Evolutionary conservation across 352 stramenopile species (phyloP).

Genomic region (Pseudoperonospora humuli): DNA sequence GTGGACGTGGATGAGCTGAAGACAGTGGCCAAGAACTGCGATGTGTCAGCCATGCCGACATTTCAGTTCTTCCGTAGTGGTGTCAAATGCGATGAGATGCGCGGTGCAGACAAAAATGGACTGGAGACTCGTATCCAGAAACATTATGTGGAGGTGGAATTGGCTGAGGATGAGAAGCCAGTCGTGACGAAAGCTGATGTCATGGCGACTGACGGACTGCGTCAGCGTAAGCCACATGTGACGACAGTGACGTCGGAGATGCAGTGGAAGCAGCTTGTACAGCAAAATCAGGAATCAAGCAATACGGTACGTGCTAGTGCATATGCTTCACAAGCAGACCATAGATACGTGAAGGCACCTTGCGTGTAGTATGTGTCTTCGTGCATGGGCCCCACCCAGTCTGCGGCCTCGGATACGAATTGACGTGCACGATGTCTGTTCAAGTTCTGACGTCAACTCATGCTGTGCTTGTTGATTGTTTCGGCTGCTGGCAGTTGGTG

Average conservation of each 20-base stretch:
- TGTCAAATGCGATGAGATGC: conserved; percentile 83
- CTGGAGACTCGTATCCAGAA: conserved; percentile 63
- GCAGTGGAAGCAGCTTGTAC: conserved; percentile 45
- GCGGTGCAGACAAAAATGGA: conserved; percentile 64
- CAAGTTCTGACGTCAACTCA: conserved; percentile 1
- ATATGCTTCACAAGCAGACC: too few relatives aligned
- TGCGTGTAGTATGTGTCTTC: too few relatives aligned
- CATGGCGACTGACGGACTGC: conserved; percentile 23
- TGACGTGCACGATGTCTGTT: too few relatives aligned
- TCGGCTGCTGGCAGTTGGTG: conserved; percentile 38
- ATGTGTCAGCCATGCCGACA: conserved; percentile 91
- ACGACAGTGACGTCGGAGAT: conserved; percentile 39
- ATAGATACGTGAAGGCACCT: too few relatives aligned
- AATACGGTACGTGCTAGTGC: conserved; percentile 32
- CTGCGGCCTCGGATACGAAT: too few relatives aligned
- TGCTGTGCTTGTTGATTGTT: background rate
- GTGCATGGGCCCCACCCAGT: too few relatives aligned
- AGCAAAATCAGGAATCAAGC: conserved; percentile 34
- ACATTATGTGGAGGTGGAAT: conserved; percentile 71
- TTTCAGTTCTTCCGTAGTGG: conserved; percentile 92
- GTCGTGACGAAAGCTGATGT: conserved; percentile 5
- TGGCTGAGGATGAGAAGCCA: conserved; percentile 56
- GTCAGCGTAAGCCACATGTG: conserved; percentile 51
- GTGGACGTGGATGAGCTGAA: conserved; percentile 85
- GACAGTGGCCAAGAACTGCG: conserved; percentile 34